phyloP scores from a whole-genome alignment of 192 early-diverging fungal genomes.

The Helicostylum pulchrum region DNA sequence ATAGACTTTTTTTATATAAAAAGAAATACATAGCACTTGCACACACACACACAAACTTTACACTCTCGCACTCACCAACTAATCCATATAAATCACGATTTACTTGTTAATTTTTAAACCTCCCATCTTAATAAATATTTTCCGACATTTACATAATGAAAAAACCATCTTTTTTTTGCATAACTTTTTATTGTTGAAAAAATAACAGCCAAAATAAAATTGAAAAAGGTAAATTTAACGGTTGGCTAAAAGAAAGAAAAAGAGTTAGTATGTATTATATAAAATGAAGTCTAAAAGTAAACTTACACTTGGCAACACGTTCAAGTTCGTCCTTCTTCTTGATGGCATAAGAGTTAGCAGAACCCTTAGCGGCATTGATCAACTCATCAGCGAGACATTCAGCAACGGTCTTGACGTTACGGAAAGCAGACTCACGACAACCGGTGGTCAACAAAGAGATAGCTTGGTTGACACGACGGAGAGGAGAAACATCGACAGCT shows the following conservation, averaged over 20 bases:
- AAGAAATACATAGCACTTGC: no score
- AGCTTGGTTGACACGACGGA: constrained; percentile 97
- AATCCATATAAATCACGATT: no score
- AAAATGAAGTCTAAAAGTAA: not conserved
- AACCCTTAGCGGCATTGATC: constrained; percentile 97
- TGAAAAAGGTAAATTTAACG: not conserved
- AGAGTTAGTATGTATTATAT: not conserved
- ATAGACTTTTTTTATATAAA: no score
- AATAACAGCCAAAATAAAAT: no score
- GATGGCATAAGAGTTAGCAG: constrained; percentile 99
- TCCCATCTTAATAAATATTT: no score
- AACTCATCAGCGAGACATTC: constrained; percentile 99
- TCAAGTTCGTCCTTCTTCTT: constrained; percentile 99
- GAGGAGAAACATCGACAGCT: constrained; percentile 99
- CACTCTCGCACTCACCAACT: no score
- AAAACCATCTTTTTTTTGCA: no score
- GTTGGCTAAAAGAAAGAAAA: not conserved
- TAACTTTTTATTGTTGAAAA: no score
- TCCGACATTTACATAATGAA: no score
- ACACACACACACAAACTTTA: no score
- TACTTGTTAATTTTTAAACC: no score
- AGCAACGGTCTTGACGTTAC: constrained; percentile 99
- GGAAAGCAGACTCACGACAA: constrained; percentile 97
- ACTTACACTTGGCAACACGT: constrained; percentile 76
- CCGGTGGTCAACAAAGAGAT: constrained; percentile 94